Evolutionary conservation across 2,329 filamentous ascomycete species (phyloP).

Genomic region (Cercospora sp.): DNA sequence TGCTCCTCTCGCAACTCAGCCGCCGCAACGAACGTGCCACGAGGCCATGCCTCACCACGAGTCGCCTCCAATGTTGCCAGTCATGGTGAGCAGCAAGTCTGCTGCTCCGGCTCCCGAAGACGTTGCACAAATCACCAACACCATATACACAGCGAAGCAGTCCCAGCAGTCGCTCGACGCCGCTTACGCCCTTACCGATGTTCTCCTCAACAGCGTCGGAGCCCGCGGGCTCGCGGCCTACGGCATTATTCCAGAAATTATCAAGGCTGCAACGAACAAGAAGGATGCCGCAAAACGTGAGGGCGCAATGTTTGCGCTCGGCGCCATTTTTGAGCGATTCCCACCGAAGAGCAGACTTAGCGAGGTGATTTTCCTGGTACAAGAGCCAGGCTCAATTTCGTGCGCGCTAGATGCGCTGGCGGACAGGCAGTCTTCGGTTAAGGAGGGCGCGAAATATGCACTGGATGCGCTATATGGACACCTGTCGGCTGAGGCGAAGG

Average conservation of each 20-base stretch:
- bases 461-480: slow-evolving; percentile 82
- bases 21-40: background rate
- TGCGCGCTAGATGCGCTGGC: slow-evolving; percentile 80
- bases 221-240: slow-evolving; percentile 63
- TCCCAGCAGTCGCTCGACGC: slow-evolving; percentile 61
- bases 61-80: slow-evolving; percentile 51
- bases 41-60: slow-evolving; percentile 52
- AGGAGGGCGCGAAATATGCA: slow-evolving; percentile 90
- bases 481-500: slow-evolving; percentile 77
- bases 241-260: slow-evolving; percentile 62
- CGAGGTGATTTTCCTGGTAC: slow-evolving; percentile 79
- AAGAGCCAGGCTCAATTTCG: slow-evolving; percentile 71
- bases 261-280: slow-evolving; percentile 86
- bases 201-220: slow-evolving; percentile 65
- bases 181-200: slow-evolving; percentile 63
- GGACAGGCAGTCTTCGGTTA: slow-evolving; percentile 86
- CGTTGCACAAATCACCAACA: slow-evolving; percentile 45
- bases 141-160: slow-evolving; percentile 52
- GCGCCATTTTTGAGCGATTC: slow-evolving; percentile 89
- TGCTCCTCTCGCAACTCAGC: background rate
- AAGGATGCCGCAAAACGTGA: slow-evolving; percentile 84
- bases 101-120: slow-evolving; percentile 51
- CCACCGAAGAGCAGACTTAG: slow-evolving; percentile 73
- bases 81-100: slow-evolving; percentile 49
- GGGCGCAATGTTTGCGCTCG: slow-evolving; percentile 90